Conservation (phyloP, 371 early-diverging fungal genomes). For the Zychaea mexicana region DNA sequence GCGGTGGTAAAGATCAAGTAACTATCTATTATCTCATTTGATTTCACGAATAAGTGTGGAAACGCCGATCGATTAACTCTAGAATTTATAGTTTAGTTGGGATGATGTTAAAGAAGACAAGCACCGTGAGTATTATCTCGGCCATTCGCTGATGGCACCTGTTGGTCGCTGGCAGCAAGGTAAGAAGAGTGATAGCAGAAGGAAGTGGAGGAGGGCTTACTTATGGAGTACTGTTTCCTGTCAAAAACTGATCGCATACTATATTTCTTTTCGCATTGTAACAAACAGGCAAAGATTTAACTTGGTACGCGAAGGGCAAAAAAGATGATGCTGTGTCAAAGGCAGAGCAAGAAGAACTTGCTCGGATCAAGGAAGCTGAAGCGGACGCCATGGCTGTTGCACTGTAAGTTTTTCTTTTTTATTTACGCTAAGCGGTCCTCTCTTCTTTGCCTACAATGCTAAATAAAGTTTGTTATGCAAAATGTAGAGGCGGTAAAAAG, state of each 20-base stretch:
- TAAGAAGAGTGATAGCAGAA: slow-evolving; percentile 14
- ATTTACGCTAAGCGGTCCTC: too few species aligned
- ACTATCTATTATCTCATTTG: background rate
- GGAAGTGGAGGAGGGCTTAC: too few species aligned
- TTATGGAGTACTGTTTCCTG: background rate
- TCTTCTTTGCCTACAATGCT: too few species aligned
- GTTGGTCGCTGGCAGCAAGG: slow-evolving; percentile 74
- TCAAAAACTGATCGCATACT: background rate
- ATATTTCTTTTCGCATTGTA: background rate
- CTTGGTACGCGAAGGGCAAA: slow-evolving; percentile 74
- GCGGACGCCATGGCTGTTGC: slow-evolving; percentile 82
- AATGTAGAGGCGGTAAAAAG: slow-evolving; percentile 59
- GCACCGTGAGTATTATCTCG: slow-evolving; percentile 85
- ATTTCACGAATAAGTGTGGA: background rate
- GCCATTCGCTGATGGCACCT: slow-evolving; percentile 82
- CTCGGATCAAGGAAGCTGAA: slow-evolving; percentile 73
- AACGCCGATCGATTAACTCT: background rate
- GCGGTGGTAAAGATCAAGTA: slow-evolving; percentile 69
- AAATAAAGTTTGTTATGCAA: too few species aligned
- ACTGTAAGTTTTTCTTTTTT: slow-evolving; percentile 48
- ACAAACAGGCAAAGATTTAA: slow-evolving; percentile 69
- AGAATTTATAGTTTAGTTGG: slow-evolving; percentile 48
- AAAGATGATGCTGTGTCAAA: slow-evolving; percentile 26
- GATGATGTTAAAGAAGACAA: slow-evolving; percentile 83
- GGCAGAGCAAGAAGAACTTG: slow-evolving; percentile 52